Base-by-base conservation (phyloP, 257 asterid species). In the Solanum paucissectum region DNA sequence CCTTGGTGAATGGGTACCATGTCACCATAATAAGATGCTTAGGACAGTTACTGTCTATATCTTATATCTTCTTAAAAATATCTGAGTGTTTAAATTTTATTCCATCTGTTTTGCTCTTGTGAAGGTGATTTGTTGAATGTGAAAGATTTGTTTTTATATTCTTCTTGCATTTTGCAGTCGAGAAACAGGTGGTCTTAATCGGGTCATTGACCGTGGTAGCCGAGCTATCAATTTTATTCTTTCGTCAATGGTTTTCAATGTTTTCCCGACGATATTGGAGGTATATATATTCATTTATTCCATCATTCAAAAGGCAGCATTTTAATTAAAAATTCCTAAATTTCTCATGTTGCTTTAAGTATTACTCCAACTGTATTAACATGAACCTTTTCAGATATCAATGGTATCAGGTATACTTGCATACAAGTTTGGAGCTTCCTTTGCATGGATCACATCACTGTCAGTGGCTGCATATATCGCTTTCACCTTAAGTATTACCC, bases 371-470 rank as follows among this genome's bases (percentile, higher is more conserved):
- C 84, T 72, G 83, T 90, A 88, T 93, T 90, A 83, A 91, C 92
- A 34, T 90, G 81, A 87, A 82, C 74, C 89, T 92, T 93, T 90
- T 93, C 95, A 97, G 99, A 95, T 97, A 92, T 86, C 98, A 68
- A 93, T 97, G 99, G 99, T 97, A 86, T 92, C 98, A 69, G 99
- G 96, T 87, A 97, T 97, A 87, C 99, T 97, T 89, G 99, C 98
- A 87, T 97, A 97, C 93, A 95, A 94, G 89, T 97, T 95, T 88
- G 99, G 99, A 88, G 98, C 98, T 75, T 95, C 98, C 81, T 95
- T 97, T 94, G 99, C 98, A 69, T 97, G 96, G 96, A 95, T 97
- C 91, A 97, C 99, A 77, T 93, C 98, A 86, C 88, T 95, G 87
- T 95, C 99, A 52, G 96, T 97, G 92, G 94, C 95, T 66, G 93